Conservation (phyloP, 345 rosid species). For the Citrus reticulata region DNA sequence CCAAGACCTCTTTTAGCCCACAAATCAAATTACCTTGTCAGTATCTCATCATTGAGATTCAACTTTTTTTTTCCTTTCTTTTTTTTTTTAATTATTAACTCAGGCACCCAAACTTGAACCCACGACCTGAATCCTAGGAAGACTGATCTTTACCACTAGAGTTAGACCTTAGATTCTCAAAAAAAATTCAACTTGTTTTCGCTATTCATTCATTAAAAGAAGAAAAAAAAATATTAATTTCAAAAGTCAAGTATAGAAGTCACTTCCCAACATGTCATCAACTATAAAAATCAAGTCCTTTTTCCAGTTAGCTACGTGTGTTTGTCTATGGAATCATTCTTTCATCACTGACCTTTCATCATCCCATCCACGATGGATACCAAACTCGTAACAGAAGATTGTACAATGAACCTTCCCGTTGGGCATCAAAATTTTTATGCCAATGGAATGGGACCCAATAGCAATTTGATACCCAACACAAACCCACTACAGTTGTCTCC, state of each 20-base stretch:
- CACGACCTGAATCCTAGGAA: too few species aligned
- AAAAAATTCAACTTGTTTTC: background rate
- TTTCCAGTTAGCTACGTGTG: constrained; percentile 35
- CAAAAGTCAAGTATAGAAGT: too few species aligned
- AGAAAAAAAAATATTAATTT: too few species aligned
- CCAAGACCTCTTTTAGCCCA: background rate
- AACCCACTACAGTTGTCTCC: constrained; percentile 24
- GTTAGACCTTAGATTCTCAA: too few species aligned
- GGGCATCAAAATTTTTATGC: constrained; percentile 9
- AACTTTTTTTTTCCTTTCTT: too few species aligned
- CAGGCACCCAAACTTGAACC: too few species aligned
- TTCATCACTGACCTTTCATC: constrained; percentile 28
- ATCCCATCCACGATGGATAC: constrained; percentile 29
- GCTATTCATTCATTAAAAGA: background rate
- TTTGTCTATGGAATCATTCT: constrained; percentile 30
- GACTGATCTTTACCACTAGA: too few species aligned
- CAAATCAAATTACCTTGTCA: too few species aligned
- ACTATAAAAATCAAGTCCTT: constrained; percentile 19
- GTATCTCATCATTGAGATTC: too few species aligned
- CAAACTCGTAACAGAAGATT: constrained; percentile 42
- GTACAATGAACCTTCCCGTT: constrained; percentile 21
- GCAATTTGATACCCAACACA: constrained; percentile 33
- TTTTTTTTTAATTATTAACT: too few species aligned
- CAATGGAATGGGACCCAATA: constrained; percentile 47
- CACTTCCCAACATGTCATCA: background rate